These are phyloP conservation scores for Backusella psychrophila DNA, from an alignment of 192 early-diverging fungal genomes.

Conservation along the genomic window DNA sequence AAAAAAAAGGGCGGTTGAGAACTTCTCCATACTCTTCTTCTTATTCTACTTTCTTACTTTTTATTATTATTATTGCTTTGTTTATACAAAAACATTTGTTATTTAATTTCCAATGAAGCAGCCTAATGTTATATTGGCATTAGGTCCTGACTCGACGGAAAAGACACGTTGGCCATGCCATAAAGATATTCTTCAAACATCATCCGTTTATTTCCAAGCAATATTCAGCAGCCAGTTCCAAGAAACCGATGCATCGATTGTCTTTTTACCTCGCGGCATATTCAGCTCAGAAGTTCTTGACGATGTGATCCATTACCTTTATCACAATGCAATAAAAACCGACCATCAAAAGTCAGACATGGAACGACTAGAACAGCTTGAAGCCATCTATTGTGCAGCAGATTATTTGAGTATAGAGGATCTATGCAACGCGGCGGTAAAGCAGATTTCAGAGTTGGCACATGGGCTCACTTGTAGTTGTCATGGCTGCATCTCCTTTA, in stretches of 20 bases:
- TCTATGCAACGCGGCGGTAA: constrained; percentile 5
- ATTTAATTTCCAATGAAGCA: not conserved
- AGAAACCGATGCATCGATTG: constrained; percentile 18
- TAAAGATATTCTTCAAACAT: not conserved
- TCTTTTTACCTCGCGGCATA: constrained; percentile 18
- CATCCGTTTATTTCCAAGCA: constrained; percentile 27
- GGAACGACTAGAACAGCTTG: not conserved
- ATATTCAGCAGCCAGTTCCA: constrained; percentile 29
- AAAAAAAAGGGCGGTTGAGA: not conserved
- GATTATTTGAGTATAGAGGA: constrained; percentile 28
- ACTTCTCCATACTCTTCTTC: not conserved
- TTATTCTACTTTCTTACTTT: not conserved
- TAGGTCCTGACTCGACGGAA: constrained; percentile 6
- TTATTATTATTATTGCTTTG: not conserved
- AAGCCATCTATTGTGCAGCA: constrained; percentile 17
- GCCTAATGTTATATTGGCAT: constrained; percentile 19
- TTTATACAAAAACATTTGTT: not conserved
- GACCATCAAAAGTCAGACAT: not conserved
- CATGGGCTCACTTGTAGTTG: constrained; percentile 23
- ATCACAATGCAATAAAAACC: not conserved
- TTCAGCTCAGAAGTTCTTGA: constrained; percentile 17
- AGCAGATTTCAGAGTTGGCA: constrained; percentile 6
- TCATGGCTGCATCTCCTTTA: not conserved
- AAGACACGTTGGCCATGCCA: constrained; percentile 17
- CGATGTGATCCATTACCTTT: constrained; percentile 18